phyloP scores from a whole-genome alignment of 345 rosid species.

The Jatropha curcas region DNA sequence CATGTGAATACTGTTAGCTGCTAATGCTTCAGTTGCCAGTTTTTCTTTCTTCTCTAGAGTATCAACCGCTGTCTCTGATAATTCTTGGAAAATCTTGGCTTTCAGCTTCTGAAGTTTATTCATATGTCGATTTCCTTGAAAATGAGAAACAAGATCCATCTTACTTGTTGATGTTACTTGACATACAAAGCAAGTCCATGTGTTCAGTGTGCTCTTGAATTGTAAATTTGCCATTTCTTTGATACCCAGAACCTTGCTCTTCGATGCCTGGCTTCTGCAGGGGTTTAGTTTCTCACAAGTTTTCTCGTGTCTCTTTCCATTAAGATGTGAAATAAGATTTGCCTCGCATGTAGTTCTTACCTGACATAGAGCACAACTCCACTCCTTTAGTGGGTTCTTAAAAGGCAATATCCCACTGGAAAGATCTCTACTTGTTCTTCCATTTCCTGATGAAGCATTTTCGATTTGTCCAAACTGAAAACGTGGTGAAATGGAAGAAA shows the following conservation, averaged over 20 bases:
- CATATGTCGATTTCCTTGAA: slow-evolving; percentile 34
- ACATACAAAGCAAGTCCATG: background rate
- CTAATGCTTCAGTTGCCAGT: background rate
- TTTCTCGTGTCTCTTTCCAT: slow-evolving; percentile 27
- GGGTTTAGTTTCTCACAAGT: slow-evolving; percentile 19
- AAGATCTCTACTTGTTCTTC: background rate
- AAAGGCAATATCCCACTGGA: slow-evolving; percentile 1
- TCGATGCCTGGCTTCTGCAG: slow-evolving; percentile 8
- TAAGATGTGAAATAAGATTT: slow-evolving; percentile 21
- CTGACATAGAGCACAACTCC: slow-evolving; percentile 36
- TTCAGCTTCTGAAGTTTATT: too few relatives aligned
- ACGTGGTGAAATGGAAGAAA: background rate
- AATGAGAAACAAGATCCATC: slow-evolving; percentile 14
- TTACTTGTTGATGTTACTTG: background rate
- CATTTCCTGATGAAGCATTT: slow-evolving; percentile 1
- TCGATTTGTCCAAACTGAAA: slow-evolving; percentile 13
- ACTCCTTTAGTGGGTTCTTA: slow-evolving; percentile 24
- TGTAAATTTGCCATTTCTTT: background rate
- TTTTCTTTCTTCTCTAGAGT: slow-evolving; percentile 6
- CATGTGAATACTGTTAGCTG: background rate
- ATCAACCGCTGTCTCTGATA: too few relatives aligned
- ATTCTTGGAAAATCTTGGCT: too few relatives aligned
- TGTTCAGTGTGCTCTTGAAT: background rate
- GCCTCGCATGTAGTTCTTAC: slow-evolving; percentile 17
- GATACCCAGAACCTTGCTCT: background rate